These are phyloP conservation scores for Albifimbria verrucaria DNA, from an alignment of 2,329 filamentous ascomycete species.

Conservation along the genomic window DNA sequence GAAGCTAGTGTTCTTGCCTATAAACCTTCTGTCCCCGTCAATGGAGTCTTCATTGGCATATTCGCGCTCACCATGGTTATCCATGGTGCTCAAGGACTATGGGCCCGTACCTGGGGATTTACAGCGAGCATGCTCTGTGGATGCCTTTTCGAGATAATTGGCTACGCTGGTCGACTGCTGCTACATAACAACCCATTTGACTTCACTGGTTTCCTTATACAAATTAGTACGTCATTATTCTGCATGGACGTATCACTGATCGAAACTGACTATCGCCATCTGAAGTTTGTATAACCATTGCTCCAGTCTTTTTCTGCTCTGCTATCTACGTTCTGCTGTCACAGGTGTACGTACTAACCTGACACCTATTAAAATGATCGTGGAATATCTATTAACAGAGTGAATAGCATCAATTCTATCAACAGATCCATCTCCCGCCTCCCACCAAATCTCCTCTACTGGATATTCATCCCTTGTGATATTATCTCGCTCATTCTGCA, in stretches of 20 bases:
- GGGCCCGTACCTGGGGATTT: slow-evolving; percentile 39
- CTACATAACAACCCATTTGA: slow-evolving; percentile 54
- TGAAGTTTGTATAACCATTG: slow-evolving; percentile 28
- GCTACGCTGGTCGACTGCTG: slow-evolving; percentile 57
- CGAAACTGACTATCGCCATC: background rate
- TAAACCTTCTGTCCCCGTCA: slow-evolving; percentile 39
- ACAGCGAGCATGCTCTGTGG: slow-evolving; percentile 49
- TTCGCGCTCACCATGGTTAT: slow-evolving; percentile 39
- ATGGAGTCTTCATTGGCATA: slow-evolving; percentile 38
- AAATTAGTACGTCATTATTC: slow-evolving; percentile 47
- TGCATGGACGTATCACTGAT: background rate
- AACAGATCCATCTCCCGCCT: slow-evolving; percentile 20
- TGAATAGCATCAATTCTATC: slow-evolving; percentile 18
- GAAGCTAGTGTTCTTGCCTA: slow-evolving; percentile 39
- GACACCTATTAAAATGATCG: background rate
- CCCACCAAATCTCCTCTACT: slow-evolving; percentile 18
- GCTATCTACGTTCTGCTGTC: slow-evolving; percentile 25
- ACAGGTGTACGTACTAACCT: slow-evolving; percentile 18
- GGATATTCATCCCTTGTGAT: slow-evolving; percentile 39
- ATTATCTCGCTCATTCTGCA: slow-evolving; percentile 49
- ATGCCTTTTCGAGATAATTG: slow-evolving; percentile 54
- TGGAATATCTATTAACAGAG: slow-evolving; percentile 7
- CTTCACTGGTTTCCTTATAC: slow-evolving; percentile 58
- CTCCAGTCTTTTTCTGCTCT: slow-evolving; percentile 24
- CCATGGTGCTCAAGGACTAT: slow-evolving; percentile 35